Percentiles rank a stretch among this genome's conserved stretches.
phyloP scores from a whole-genome alignment of 1,284 basidiomycete genomes.

The Microbotryomycetes sp. region DNA sequence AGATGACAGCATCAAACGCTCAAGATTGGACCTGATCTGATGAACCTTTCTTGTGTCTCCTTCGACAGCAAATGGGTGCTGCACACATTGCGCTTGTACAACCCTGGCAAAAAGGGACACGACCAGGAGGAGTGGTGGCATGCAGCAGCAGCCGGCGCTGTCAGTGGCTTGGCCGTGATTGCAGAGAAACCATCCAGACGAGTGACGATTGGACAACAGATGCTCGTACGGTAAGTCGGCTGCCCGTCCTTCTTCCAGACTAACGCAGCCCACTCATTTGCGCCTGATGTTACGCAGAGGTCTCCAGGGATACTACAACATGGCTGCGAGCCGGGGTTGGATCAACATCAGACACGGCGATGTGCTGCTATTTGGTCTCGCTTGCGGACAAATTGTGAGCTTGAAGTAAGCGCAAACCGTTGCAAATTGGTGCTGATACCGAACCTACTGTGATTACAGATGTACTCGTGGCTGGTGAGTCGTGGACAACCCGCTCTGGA shows the following conservation, averaged over 20 bases:
- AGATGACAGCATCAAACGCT: conserved; percentile 60
- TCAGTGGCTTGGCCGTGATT: conserved; percentile 69
- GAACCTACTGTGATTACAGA: conserved; percentile 28
- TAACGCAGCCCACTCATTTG: too few species aligned
- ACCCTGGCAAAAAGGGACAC: conserved; percentile 54
- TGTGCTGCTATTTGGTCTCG: conserved; percentile 71
- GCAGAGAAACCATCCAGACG: conserved; percentile 69
- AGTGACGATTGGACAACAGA: conserved; percentile 76
- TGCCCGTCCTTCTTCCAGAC: neutral
- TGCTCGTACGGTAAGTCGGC: conserved; percentile 67
- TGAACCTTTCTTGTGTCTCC: too few species aligned
- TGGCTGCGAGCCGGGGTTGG: conserved; percentile 55
- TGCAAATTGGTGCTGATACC: neutral
- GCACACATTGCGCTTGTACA: conserved; percentile 70
- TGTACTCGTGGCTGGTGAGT: conserved; percentile 69
- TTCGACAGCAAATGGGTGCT: conserved; percentile 69
- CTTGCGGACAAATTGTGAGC: conserved; percentile 69
- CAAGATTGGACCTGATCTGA: too few species aligned
- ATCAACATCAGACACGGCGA: conserved; percentile 77
- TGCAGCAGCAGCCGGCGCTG: conserved; percentile 73
- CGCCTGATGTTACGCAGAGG: conserved; percentile 61
- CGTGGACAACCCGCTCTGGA: too few species aligned
- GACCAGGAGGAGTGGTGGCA: conserved; percentile 63
- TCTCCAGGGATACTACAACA: conserved; percentile 74
- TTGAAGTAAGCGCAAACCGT: neutral